Evolutionary conservation across 2,329 filamentous ascomycete species (phyloP).

Genomic region (Penicillium sp.): DNA sequence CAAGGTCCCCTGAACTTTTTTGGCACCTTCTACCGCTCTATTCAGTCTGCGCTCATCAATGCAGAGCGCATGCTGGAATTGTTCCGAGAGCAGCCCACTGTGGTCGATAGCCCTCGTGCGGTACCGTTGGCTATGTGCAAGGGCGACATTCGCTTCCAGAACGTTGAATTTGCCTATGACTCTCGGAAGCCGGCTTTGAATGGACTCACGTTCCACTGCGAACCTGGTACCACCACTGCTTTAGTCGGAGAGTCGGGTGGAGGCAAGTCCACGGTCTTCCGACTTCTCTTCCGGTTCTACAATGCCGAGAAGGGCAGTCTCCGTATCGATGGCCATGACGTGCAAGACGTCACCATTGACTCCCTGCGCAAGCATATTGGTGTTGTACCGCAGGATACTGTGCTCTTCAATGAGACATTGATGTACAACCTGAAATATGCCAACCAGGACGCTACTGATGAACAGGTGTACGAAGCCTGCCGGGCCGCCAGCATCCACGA

Average conservation of each 20-base stretch:
- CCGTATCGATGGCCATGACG: slow-evolving; percentile 78
- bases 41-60: slow-evolving; percentile 96
- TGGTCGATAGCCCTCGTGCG: slow-evolving; percentile 73
- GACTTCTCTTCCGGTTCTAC: slow-evolving; percentile 95
- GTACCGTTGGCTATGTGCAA: slow-evolving; percentile 65
- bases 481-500: slow-evolving; percentile 88
- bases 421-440: slow-evolving; percentile 96
- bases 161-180: slow-evolving; percentile 91
- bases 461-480: slow-evolving; percentile 80
- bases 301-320: slow-evolving; percentile 79
- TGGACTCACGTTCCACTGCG: slow-evolving; percentile 80
- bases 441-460: slow-evolving; percentile 75
- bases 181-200: slow-evolving; percentile 79
- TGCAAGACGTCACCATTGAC: slow-evolving; percentile 85
- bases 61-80: slow-evolving; percentile 92
- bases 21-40: slow-evolving; percentile 92
- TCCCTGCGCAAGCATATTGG: slow-evolving; percentile 90
- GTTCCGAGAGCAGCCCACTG: slow-evolving; percentile 93
- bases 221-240: slow-evolving; percentile 88
- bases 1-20: slow-evolving; percentile 84
- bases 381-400: slow-evolving; percentile 94
- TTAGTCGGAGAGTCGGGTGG: slow-evolving; percentile 96
- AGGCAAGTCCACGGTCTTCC: slow-evolving; percentile 95
- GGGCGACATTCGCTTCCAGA: slow-evolving; percentile 82
- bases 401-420: slow-evolving; percentile 88